Evolutionary conservation across 345 rosid genomes (phyloP).

Genomic region (Pugionium dolabratum): DNA sequence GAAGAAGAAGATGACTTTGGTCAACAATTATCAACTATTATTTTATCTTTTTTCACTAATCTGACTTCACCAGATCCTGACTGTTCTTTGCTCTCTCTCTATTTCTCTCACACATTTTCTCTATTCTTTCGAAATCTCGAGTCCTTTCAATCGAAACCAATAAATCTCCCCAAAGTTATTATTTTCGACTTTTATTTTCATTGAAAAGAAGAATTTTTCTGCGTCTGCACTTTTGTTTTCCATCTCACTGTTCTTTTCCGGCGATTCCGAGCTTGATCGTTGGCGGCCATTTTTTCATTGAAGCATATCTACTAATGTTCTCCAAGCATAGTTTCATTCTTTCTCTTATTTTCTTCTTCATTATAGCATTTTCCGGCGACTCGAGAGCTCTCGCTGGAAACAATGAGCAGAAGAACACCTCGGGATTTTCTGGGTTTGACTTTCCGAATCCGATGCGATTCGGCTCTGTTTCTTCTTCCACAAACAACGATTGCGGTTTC

Average conservation of each 20-base stretch:
- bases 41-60: constrained; percentile 25
- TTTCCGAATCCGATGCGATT: constrained; percentile 65
- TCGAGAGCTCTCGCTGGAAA: constrained; percentile 42
- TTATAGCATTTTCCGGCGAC: constrained; percentile 41
- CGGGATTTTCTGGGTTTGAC: constrained; percentile 61
- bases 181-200: constrained; percentile 9
- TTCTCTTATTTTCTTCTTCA: constrained; percentile 44
- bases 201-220: constrained; percentile 28
- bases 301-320: constrained; percentile 42
- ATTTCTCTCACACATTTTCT: neutral
- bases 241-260: neutral
- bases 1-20: constrained; percentile 36
- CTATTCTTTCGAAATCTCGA: neutral
- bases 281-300: constrained; percentile 11
- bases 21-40: constrained; percentile 30
- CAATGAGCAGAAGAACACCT: constrained; percentile 49
- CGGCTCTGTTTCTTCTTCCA: constrained; percentile 70
- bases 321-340: constrained; percentile 42
- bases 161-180: neutral
- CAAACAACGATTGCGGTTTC: constrained; percentile 57
- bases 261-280: constrained; percentile 9
- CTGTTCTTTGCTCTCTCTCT: constrained; percentile 18
- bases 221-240: constrained; percentile 23
- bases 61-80: constrained; percentile 28
- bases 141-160: neutral